These are phyloP conservation scores for Penium margaritaceum DNA, from an alignment of 139 green algal species.

Conservation along the genomic window DNA sequence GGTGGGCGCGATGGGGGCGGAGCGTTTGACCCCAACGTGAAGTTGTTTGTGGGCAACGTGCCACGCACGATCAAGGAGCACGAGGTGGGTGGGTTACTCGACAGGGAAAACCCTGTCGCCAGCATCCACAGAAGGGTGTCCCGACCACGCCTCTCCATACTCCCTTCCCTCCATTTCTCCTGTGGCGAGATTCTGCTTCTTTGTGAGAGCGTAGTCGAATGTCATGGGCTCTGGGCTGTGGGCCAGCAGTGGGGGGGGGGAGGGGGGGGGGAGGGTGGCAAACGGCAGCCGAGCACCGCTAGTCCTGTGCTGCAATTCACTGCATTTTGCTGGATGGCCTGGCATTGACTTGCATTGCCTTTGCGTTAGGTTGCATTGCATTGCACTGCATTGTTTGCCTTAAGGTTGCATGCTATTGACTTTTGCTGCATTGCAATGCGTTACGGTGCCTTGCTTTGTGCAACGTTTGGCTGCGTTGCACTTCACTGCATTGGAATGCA, in stretches of 20 bases:
- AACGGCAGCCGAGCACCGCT: too few species aligned
- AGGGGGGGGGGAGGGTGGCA: not conserved
- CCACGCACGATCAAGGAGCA: constrained; percentile 23
- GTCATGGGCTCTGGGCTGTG: too few species aligned
- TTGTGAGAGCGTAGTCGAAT: too few species aligned
- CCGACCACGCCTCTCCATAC: not conserved
- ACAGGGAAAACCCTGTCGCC: not conserved
- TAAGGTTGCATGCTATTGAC: not conserved
- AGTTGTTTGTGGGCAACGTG: constrained; percentile 33
- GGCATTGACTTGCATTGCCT: not conserved
- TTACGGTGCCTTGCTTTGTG: not conserved
- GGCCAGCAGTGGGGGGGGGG: not conserved
- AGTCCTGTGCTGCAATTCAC: too few species aligned
- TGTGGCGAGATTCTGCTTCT: too few species aligned
- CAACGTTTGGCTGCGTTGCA: not conserved
- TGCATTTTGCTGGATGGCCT: not conserved
- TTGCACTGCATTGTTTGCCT: not conserved
- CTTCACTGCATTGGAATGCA: too few species aligned
- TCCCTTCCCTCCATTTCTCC: not conserved
- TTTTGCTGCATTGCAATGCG: not conserved
- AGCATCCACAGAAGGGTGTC: not conserved
- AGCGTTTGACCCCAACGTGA: constrained; percentile 14
- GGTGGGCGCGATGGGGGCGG: constrained; percentile 2
- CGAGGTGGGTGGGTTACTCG: constrained; percentile 10
- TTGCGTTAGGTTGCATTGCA: not conserved